Base-by-base conservation (phyloP, 148 eudicot genomes). In the Bassia scoparia region DNA sequence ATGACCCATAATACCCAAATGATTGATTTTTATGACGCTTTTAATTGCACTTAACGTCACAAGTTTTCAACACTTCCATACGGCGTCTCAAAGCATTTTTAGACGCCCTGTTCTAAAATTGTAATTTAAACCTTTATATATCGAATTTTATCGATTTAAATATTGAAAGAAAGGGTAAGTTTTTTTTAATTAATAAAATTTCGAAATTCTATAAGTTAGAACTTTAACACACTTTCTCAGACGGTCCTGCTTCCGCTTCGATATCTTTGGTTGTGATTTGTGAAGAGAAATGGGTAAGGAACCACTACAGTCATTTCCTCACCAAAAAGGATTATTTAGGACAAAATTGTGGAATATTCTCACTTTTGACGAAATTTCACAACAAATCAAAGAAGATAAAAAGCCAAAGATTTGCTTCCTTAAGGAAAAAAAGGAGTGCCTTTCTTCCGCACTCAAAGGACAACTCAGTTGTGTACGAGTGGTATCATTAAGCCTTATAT, bases 1-100 rank as follows among this genome's bases (percentile, higher is more conserved):
- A 49, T 49, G 52, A 58, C 69, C 16, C 61, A 76, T 50, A 59
- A 62, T 52, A 38, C 11, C 21, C 54, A 52, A 76, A 70, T 33
- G 59, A 76, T 24, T n/a, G n/a, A n/a, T 26, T 48, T 14, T 24
- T 20, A 26, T 24, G 41, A 70, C 58, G n/a, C n/a, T 65, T 46
- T 43, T 53, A 23, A 54, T 34, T 3, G 11, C 10, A 0, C 48
- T 71, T 29, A 64, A 43, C 66, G 46, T 63, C 48, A 63, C 23
- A 17, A 24, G 7, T 56, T 35, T 27, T 61, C 24, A 5, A 15
- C n/a, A n/a, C n/a, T n/a, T n/a, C n/a, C n/a, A n/a, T n/a, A n/a
- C n/a, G n/a, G n/a, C n/a, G n/a, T n/a, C n/a, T n/a, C n/a, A n/a
- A n/a, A n/a, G n/a, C n/a, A n/a, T n/a, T n/a, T n/a, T n/a, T n/a